These are phyloP conservation scores for Mycena alexandri DNA, from an alignment of 768 basidiomycete genomes.

Conservation along the genomic window DNA sequence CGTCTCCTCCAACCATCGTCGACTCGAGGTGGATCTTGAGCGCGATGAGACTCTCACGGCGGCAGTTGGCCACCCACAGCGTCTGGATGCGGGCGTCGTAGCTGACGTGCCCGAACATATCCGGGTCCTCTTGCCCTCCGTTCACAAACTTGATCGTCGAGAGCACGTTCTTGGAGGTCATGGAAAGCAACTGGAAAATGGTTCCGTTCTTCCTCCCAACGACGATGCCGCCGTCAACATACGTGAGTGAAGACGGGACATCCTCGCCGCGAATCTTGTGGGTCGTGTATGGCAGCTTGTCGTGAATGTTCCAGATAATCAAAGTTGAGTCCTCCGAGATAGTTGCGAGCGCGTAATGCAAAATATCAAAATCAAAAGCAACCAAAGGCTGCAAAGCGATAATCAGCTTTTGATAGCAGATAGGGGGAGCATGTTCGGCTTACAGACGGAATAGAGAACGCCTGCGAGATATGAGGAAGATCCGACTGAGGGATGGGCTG, in stretches of 20 bases:
- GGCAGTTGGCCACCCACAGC: constrained; percentile 89
- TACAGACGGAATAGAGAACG: constrained; percentile 79
- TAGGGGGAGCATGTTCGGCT: constrained; percentile 46
- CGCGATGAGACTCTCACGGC: constrained; percentile 87
- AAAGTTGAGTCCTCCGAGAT: constrained; percentile 87
- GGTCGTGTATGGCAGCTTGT: constrained; percentile 80
- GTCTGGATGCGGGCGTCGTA: constrained; percentile 90
- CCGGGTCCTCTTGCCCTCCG: constrained; percentile 75
- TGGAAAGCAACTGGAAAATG: constrained; percentile 84
- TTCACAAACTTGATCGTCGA: constrained; percentile 87
- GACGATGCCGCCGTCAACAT: constrained; percentile 88
- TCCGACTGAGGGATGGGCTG: constrained; percentile 79
- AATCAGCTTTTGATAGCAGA: constrained; percentile 15
- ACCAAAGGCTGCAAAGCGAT: constrained; percentile 71
- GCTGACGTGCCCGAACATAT: constrained; percentile 90
- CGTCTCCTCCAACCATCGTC: constrained; percentile 69
- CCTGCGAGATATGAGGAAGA: constrained; percentile 74
- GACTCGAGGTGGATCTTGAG: constrained; percentile 80
- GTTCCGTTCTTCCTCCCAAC: constrained; percentile 89
- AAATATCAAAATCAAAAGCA: constrained; percentile 87
- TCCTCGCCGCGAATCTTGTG: constrained; percentile 86
- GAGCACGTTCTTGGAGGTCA: constrained; percentile 76
- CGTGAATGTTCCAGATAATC: constrained; percentile 85
- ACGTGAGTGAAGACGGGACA: constrained; percentile 83
- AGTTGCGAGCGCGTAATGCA: constrained; percentile 81